Base-by-base conservation (phyloP, 352 stramenopile genomes). In the Elongisporangium prolatum region DNA sequence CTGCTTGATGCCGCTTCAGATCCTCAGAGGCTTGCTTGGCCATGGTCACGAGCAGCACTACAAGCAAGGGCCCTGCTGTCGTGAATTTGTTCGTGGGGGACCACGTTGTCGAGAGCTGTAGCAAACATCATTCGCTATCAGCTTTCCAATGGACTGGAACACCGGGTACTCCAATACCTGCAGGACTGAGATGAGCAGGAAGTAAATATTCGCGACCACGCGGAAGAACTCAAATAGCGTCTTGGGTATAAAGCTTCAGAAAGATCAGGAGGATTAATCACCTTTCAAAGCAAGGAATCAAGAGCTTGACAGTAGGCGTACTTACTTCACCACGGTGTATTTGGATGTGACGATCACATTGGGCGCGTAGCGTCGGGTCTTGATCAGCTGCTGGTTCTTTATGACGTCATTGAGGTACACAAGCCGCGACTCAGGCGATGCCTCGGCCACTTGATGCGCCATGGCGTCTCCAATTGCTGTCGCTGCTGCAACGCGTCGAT, bases 201-300 rank as follows among this genome's bases (percentile, higher is more conserved):
- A 98, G 74, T 98, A 98, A 59, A 98, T 73, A 66, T 98, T 98
- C 25, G 89, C 93, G 50, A 97, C 88, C 56, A 94, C 77, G 25
- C 92, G 86, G 70, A 98, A 98, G 75, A 98, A 96, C 66, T 98
- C 89, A 49, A 93, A 85, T 53, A 97, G 88, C n/a, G 85, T 91
- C 78, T 97, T 84, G 16, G 96, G 95, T 48, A 98, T 60, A 69
- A 98, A 99, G 50, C 78, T 34, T 95, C 24, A 34, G 25, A 79
- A 48, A 4, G 13, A 54, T 24, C 44, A 54, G n/a, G n/a, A 54
- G 3, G 84, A 50, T 21, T 21, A 6, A 24, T 22, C 50, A 11
- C 7, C 16, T 34, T 16, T 61, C 14, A 47, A 2, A 20, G 34
- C 37, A 22, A 22, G 17, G 9, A 18, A 54, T 20, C 9, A 17